Evolutionary conservation across 2,329 filamentous ascomycete species (phyloP), one percentile per base, ranked within the genome.

Genomic region (Exophiala lecanii-corni): DNA sequence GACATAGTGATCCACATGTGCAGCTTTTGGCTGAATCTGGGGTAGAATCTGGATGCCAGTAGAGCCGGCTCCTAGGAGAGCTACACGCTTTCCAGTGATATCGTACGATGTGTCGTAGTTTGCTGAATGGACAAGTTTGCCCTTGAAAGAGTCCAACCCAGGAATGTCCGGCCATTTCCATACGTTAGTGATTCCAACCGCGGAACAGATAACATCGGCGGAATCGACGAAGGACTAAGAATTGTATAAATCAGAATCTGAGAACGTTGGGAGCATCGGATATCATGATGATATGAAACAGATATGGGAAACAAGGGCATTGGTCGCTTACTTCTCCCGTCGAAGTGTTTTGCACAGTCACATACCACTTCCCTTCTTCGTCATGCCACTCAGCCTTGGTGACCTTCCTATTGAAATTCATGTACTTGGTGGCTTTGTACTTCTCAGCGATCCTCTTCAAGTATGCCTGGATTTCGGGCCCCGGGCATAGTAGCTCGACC

Each of bases 401-500:
- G 2, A 79, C 75, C 0, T 64, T 61, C 0, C 72, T 74, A 53
- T 76, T 77, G 62, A 81, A 79, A 1, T 75, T 69, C 21, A 79
- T 73, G 55, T 79, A 72, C 40, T 68, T 68, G 55, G 72, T 74
- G 0, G 81, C 66, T 5, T 21, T 23, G 21, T 49, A 53, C 28
- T 49, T 49, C 7, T 36, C 33, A 2, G 41, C 38, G 2, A 46
- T 32, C 3, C 26, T 20, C 23, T 53, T 6, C 10, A 50, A 20
- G 26, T 55, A 55, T 3, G 30, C 17, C 9, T 35, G 19, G 26
- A 55, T 55, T 33, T 55, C 52, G 4, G 3, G 10, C 4, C 40
- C 33, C 3, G 9, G 12, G 47, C 42, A 23, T 40, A 55, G 37
- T 42, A 49, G 2, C 25, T 15, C 2, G 26, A 36, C 52, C 52